A percentile compares a stretch with the other conserved stretches of the same genome.
Conservation (phyloP, 2,329 filamentous ascomycete species). For the Alternaria brassicae region DNA sequence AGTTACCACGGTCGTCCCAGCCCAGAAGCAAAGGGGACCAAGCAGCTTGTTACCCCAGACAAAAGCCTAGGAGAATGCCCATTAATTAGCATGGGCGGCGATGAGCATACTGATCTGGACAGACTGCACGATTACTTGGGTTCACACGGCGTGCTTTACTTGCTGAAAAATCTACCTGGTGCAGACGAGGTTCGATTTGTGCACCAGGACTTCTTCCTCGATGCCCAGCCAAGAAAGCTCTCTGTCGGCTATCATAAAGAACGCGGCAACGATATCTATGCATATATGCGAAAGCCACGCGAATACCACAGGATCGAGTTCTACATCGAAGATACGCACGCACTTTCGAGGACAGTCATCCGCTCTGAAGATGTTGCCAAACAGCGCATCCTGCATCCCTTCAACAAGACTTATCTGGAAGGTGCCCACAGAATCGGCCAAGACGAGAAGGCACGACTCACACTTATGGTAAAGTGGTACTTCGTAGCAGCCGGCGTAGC, state of each 20-base stretch:
- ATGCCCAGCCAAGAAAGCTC: conserved; percentile 12
- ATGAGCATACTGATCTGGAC: conserved; percentile 1
- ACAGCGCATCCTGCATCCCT: conserved; percentile 16
- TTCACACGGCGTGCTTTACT: conserved; percentile 1
- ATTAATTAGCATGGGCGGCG: background rate
- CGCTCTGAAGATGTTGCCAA: conserved; percentile 3
- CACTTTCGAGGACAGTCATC: background rate
- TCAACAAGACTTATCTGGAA: conserved; percentile 16
- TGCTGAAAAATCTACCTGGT: conserved; percentile 12
- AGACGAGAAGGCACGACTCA: conserved; percentile 7
- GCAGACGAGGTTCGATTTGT: conserved; percentile 4
- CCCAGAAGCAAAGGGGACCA: background rate
- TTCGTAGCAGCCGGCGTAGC: conserved; percentile 18
- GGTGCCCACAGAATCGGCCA: background rate
- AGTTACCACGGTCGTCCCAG: background rate
- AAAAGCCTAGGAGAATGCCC: too few species aligned
- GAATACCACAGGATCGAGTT: conserved; percentile 6
- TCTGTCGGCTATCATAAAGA: conserved; percentile 7
- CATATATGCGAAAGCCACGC: conserved; percentile 6
- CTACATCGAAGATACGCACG: background rate
- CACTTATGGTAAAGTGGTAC: conserved; percentile 19
- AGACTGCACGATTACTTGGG: conserved; percentile 5
- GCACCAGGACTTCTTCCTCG: conserved; percentile 3
- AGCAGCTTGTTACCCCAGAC: background rate
- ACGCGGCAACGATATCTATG: conserved; percentile 13